A percentile compares a stretch with the other conserved stretches of the same genome.
These are phyloP conservation scores for Cruciata laevipes DNA, from an alignment of 257 asterid genomes.

Conservation along the genomic window DNA sequence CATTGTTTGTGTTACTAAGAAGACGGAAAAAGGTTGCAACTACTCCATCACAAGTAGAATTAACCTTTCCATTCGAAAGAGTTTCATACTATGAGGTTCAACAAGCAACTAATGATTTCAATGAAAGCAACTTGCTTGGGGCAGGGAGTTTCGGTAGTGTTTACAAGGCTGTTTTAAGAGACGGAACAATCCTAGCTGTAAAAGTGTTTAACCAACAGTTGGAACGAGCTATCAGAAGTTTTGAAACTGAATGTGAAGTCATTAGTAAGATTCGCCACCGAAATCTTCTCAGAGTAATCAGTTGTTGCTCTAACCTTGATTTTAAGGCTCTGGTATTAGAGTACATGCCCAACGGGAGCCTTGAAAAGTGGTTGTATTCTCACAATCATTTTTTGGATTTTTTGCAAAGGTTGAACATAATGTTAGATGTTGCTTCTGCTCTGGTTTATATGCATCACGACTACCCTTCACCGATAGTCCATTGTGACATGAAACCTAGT, in stretches of 20 bases:
- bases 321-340: constrained; percentile 8
- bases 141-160: background rate
- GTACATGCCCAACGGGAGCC: constrained; percentile 8
- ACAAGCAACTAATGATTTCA: background rate
- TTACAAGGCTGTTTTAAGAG: background rate
- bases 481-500: background rate
- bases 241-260: constrained; percentile 2
- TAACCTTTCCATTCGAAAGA: background rate
- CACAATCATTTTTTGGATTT: constrained; percentile 5
- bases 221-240: background rate
- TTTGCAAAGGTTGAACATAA: background rate
- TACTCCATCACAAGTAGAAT: background rate
- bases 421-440: background rate
- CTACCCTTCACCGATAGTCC: background rate
- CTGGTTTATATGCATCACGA: background rate
- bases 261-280: background rate
- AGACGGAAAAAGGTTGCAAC: background rate
- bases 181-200: background rate
- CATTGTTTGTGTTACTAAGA: background rate
- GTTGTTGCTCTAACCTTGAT: constrained; percentile 9
- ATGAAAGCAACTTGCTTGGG: constrained; percentile 8
- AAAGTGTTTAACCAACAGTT: background rate
- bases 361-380: constrained; percentile 7
- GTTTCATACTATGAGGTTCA: background rate
- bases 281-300: constrained; percentile 10